A percentile compares a stretch with the other conserved stretches of the same genome.
These are phyloP conservation scores for Xylariaceae sp. DNA, from an alignment of 2,329 filamentous ascomycete species.

Conservation along the genomic window DNA sequence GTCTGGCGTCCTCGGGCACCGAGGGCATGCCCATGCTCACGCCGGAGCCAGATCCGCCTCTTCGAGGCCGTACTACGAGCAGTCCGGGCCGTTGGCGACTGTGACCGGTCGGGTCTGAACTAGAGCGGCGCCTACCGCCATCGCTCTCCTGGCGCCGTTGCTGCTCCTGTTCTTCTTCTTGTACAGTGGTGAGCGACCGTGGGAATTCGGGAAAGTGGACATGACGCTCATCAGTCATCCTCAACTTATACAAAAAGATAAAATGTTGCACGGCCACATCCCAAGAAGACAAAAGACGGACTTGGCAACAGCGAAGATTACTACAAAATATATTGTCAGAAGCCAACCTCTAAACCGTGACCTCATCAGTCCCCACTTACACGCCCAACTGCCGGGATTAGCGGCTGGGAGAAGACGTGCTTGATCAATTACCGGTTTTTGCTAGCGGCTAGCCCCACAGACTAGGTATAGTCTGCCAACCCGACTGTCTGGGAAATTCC, in stretches of 20 bases:
- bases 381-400: not conserved
- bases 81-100: conserved; percentile 28
- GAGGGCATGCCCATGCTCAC: conserved; percentile 7
- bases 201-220: conserved; percentile 21
- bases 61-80: conserved; percentile 24
- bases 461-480: not conserved
- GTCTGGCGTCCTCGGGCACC: conserved; percentile 25
- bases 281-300: not conserved
- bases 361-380: not conserved
- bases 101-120: conserved; percentile 31
- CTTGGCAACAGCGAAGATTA: not conserved
- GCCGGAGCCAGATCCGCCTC: conserved; percentile 16
- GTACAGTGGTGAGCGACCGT: conserved; percentile 10
- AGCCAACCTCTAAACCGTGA: not conserved
- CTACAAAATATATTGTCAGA: not conserved
- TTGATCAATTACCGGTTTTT: not conserved
- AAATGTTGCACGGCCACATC: not conserved
- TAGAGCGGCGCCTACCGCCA: conserved; percentile 28
- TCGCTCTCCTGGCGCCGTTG: conserved; percentile 10
- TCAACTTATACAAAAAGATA: conserved; percentile 12
- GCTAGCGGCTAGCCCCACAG: not conserved
- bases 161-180: conserved; percentile 2
- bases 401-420: not conserved
- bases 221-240: conserved; percentile 25
- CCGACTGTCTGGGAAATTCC: not conserved